Evolutionary conservation across 2,329 filamentous ascomycete genomes (phyloP).

Genomic region (Penicillium paneum): DNA sequence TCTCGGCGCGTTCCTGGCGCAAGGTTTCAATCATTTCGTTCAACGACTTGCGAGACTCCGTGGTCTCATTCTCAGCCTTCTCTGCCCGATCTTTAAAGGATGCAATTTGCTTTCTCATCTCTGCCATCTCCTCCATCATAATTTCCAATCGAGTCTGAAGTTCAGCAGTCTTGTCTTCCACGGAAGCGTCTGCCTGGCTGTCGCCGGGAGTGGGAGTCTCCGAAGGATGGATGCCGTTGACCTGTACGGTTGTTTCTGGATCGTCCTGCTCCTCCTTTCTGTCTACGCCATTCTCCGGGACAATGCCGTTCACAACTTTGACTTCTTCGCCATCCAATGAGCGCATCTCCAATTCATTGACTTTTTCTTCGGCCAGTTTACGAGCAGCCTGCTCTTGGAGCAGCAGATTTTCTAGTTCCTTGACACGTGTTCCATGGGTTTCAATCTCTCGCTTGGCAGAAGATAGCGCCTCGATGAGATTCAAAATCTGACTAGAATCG

Average conservation of each 20-base stretch:
- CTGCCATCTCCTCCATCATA: slow-evolving; percentile 76
- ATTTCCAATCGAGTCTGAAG: slow-evolving; percentile 70
- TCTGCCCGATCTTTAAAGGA: slow-evolving; percentile 74
- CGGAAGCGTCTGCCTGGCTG: slow-evolving; percentile 29
- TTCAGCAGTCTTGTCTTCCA: slow-evolving; percentile 41
- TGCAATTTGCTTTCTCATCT: slow-evolving; percentile 76
- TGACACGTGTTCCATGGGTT: slow-evolving; percentile 73
- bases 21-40: slow-evolving; percentile 86
- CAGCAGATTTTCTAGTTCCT: slow-evolving; percentile 75
- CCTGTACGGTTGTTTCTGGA: slow-evolving; percentile 1
- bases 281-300: slow-evolving; percentile 28
- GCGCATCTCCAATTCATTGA: slow-evolving; percentile 66
- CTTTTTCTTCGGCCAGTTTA: slow-evolving; percentile 78
- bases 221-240: slow-evolving; percentile 10
- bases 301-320: slow-evolving; percentile 49
- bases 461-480: slow-evolving; percentile 79
- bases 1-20: slow-evolving; percentile 61
- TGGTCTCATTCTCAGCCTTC: slow-evolving; percentile 72
- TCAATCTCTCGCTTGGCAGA: slow-evolving; percentile 84
- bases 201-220: slow-evolving; percentile 13
- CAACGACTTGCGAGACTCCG: slow-evolving; percentile 68
- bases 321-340: slow-evolving; percentile 40
- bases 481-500: slow-evolving; percentile 72
- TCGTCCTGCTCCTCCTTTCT: slow-evolving; percentile 9
- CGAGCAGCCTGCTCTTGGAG: slow-evolving; percentile 76